A percentile compares a stretch with the other conserved stretches of the same genome.
These are phyloP conservation scores for Lodderomyces elongisporus DNA, from an alignment of 1,139 yeast genomes.

Conservation along the genomic window DNA sequence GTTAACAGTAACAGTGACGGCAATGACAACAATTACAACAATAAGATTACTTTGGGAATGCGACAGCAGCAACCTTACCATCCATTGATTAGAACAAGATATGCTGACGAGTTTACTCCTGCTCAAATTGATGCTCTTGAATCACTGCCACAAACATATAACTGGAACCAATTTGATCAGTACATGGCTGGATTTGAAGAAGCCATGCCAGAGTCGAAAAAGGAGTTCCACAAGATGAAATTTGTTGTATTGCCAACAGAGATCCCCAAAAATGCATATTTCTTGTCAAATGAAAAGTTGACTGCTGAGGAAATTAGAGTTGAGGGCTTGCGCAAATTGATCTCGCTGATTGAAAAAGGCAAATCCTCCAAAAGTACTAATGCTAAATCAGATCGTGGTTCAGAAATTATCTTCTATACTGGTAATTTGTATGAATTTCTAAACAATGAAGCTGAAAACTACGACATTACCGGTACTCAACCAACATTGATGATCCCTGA, in stretches of 20 bases:
- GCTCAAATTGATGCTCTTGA: constrained; percentile 55
- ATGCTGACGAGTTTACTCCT: constrained; percentile 62
- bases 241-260: constrained; percentile 80
- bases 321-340: constrained; percentile 77
- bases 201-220: constrained; percentile 50
- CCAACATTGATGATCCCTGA: constrained; percentile 34
- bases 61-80: constrained; percentile 24
- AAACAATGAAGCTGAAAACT: constrained; percentile 27
- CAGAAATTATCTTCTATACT: constrained; percentile 82
- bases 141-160: constrained; percentile 50
- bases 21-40: too few relatives aligned
- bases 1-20: too few relatives aligned
- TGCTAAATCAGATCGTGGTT: constrained; percentile 49
- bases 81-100: constrained; percentile 71
- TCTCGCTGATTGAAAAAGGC: constrained; percentile 61
- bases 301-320: constrained; percentile 79
- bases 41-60: constrained; percentile 19
- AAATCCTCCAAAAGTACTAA: constrained; percentile 30
- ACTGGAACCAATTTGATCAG: constrained; percentile 93
- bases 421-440: constrained; percentile 75
- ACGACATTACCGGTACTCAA: constrained; percentile 33
- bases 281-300: constrained; percentile 53
- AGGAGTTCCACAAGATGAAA: constrained; percentile 63
- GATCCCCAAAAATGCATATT: constrained; percentile 53
- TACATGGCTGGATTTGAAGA: constrained; percentile 86